phyloP scores from a whole-genome alignment of 129 eudicot genomes.

The Glebionis coronaria region DNA sequence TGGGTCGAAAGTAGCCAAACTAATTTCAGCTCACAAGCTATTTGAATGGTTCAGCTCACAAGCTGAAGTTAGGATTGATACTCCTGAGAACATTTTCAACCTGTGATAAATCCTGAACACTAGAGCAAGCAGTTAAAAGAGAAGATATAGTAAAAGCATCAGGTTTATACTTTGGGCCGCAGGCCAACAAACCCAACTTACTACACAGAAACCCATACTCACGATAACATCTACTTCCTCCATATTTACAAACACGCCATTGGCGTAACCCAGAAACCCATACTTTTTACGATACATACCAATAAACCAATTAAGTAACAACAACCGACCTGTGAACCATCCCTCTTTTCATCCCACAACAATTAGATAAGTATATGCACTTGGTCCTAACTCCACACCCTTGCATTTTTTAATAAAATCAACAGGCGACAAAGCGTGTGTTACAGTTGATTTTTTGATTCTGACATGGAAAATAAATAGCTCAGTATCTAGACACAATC shows the following conservation, averaged over 20 bases:
- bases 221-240: conserved; percentile 58
- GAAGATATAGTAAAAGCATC: conserved; percentile 57
- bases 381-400: too few species aligned
- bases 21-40: too few species aligned
- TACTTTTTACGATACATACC: conserved; percentile 69
- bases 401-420: too few species aligned
- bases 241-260: conserved; percentile 62
- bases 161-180: conserved; percentile 37
- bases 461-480: not conserved
- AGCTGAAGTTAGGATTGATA: too few species aligned
- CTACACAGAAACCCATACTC: conserved; percentile 70
- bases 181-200: conserved; percentile 41
- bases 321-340: conserved; percentile 36
- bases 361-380: conserved; percentile 10
- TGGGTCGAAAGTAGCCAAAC: too few species aligned
- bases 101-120: conserved; percentile 45
- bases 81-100: conserved; percentile 45
- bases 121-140: conserved; percentile 46
- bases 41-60: too few species aligned
- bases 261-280: conserved; percentile 59
- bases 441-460: too few species aligned
- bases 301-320: conserved; percentile 64
- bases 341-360: conserved; percentile 43
- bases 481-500: not conserved
- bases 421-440: too few species aligned